These are phyloP conservation scores for Leccinum solheimii DNA, from an alignment of 1,284 basidiomycete species.

Conservation along the genomic window DNA sequence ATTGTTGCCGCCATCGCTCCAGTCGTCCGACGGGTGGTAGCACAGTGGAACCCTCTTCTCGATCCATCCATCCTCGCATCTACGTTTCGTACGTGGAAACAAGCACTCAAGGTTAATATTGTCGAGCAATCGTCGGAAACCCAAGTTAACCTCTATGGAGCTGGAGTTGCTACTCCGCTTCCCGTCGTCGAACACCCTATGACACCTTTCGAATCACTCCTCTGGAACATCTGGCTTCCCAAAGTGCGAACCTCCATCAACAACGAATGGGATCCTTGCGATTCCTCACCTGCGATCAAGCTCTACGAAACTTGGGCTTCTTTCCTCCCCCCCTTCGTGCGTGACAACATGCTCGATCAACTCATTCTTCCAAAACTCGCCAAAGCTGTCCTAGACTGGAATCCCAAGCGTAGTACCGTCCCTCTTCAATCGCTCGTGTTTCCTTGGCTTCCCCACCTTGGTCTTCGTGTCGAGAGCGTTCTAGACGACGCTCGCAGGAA, in stretches of 20 bases:
- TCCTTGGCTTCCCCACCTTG: slow-evolving; percentile 93
- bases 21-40: slow-evolving; percentile 64
- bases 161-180: slow-evolving; percentile 36
- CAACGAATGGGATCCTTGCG: slow-evolving; percentile 85
- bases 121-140: slow-evolving; percentile 43
- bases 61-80: slow-evolving; percentile 63
- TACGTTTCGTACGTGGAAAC: slow-evolving; percentile 70
- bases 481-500: slow-evolving; percentile 86
- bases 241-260: slow-evolving; percentile 89
- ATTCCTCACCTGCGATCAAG: slow-evolving; percentile 74
- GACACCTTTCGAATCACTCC: slow-evolving; percentile 92
- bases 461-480: slow-evolving; percentile 74
- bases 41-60: slow-evolving; percentile 72
- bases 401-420: slow-evolving; percentile 53
- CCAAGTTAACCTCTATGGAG: slow-evolving; percentile 61
- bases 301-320: slow-evolving; percentile 88
- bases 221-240: slow-evolving; percentile 96
- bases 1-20: slow-evolving; percentile 90
- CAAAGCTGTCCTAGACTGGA: slow-evolving; percentile 85
- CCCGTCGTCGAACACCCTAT: slow-evolving; percentile 61
- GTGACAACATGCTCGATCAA: slow-evolving; percentile 95
- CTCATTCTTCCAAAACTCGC: slow-evolving; percentile 91
- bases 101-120: slow-evolving; percentile 59
- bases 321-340: slow-evolving; percentile 87
- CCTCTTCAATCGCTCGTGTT: slow-evolving; percentile 85